A percentile compares a stretch with the other conserved stretches of the same genome.
Conservation (phyloP, 768 basidiomycete genomes). For the Auriscalpium vulgare region DNA sequence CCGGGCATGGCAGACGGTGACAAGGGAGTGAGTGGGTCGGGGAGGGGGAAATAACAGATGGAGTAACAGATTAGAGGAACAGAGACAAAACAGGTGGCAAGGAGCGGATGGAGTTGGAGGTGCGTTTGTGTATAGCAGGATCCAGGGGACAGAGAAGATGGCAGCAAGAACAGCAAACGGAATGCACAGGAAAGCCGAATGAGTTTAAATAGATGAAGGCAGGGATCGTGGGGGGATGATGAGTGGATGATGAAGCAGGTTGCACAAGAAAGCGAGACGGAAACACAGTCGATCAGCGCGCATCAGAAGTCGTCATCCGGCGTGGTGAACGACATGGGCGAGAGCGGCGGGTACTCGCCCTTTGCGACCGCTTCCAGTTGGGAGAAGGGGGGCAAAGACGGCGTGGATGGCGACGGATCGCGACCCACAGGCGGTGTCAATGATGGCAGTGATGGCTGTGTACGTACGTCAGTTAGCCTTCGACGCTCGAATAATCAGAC, state of each 20-base stretch:
- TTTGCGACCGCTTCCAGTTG: slow-evolving; percentile 80
- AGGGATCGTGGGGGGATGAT: slow-evolving; percentile 5
- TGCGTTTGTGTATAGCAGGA: slow-evolving; percentile 7
- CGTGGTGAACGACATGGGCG: slow-evolving; percentile 64
- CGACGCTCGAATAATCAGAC: background rate
- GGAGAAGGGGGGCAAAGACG: slow-evolving; percentile 67
- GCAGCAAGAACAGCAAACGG: slow-evolving; percentile 10
- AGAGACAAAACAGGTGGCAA: slow-evolving; percentile 1
- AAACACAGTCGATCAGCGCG: background rate
- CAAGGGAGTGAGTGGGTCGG: slow-evolving; percentile 12
- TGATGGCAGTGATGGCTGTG: slow-evolving; percentile 47
- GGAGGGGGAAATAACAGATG: slow-evolving; percentile 8
- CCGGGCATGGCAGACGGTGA: slow-evolving; percentile 7
- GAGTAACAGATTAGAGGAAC: slow-evolving; percentile 6
- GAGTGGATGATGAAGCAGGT: background rate
- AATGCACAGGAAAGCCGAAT: slow-evolving; percentile 2
- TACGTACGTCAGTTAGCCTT: slow-evolving; percentile 5
- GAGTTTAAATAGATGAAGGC: slow-evolving; percentile 12
- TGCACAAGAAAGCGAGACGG: slow-evolving; percentile 3
- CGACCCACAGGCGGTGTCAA: slow-evolving; percentile 21
- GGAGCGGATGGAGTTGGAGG: slow-evolving; percentile 8
- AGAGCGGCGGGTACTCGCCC: slow-evolving; percentile 63
- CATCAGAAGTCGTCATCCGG: slow-evolving; percentile 31
- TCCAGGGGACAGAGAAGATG: slow-evolving; percentile 10
- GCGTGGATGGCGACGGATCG: slow-evolving; percentile 29